Conservation (phyloP, 345 rosid species). For the Garcia nutans region DNA sequence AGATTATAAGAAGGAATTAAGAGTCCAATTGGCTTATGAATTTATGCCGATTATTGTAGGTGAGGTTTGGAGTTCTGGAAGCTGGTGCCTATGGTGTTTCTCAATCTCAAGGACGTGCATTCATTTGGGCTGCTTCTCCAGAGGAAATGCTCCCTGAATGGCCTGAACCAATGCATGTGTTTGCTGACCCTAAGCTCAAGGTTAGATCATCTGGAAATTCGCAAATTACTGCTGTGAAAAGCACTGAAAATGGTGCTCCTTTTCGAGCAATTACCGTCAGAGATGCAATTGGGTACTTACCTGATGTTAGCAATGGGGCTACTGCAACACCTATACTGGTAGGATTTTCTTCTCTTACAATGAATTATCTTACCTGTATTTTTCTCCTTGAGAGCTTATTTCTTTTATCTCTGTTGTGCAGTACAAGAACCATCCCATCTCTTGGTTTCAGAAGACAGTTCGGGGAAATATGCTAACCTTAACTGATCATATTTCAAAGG, state of each 20-base stretch:
- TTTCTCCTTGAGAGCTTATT: too few species aligned
- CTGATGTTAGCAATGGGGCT: conserved; percentile 68
- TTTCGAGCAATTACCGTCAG: conserved; percentile 85
- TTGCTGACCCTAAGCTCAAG: conserved; percentile 59
- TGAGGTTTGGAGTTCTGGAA: conserved; percentile 91
- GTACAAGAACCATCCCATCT: conserved; percentile 55
- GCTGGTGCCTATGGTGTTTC: conserved; percentile 92
- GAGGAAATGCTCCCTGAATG: conserved; percentile 85
- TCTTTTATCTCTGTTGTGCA: conserved; percentile 25
- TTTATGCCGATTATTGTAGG: conserved; percentile 37
- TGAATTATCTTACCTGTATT: too few species aligned
- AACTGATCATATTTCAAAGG: conserved; percentile 75
- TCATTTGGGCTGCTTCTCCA: conserved; percentile 94
- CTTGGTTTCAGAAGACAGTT: conserved; percentile 80
- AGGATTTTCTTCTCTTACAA: not conserved
- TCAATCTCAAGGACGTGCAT: conserved; percentile 82
- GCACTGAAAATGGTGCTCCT: conserved; percentile 79
- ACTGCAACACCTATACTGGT: conserved; percentile 50
- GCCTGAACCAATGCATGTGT: conserved; percentile 99
- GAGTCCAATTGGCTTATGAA: not conserved
- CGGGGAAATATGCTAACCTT: conserved; percentile 49
- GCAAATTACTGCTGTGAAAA: conserved; percentile 67
- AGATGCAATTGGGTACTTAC: conserved; percentile 91
- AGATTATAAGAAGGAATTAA: not conserved
- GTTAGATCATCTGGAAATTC: conserved; percentile 44